Percentiles rank a stretch among this genome's conserved stretches.
phyloP scores from a whole-genome alignment of 805 yeast species.

The Candida sphagnicola region DNA sequence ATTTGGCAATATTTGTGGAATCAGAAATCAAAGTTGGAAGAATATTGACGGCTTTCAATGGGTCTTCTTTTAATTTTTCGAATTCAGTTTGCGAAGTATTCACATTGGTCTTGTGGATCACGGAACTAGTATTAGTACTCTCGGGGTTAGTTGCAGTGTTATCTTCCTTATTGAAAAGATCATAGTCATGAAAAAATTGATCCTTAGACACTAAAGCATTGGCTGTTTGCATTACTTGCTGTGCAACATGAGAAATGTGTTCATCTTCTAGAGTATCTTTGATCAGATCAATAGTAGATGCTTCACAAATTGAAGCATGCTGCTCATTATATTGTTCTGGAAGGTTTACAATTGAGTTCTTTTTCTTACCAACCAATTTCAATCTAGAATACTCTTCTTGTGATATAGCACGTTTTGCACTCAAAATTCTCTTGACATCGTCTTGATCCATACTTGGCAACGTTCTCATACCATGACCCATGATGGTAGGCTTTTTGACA shows the following conservation, averaged over 20 bases:
- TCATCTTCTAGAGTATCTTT: constrained; percentile 5
- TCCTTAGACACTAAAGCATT: constrained; percentile 25
- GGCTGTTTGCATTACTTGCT: constrained; percentile 27
- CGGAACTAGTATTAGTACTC: constrained; percentile 6
- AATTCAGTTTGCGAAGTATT: background rate
- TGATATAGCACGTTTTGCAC: constrained; percentile 32
- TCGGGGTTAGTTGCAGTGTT: constrained; percentile 5
- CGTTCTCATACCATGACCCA: constrained; percentile 44
- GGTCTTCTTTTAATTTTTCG: background rate
- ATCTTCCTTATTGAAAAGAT: constrained; percentile 9
- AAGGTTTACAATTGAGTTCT: constrained; percentile 23
- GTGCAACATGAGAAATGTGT: constrained; percentile 36
- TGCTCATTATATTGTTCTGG: constrained; percentile 26
- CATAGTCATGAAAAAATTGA: constrained; percentile 24
- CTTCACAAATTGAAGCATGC: constrained; percentile 30
- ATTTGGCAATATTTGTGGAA: background rate
- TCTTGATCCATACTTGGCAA: constrained; percentile 47
- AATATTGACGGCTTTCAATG: too few species aligned
- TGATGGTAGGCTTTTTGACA: constrained; percentile 31
- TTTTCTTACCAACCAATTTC: constrained; percentile 23
- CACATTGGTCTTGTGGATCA: constrained; percentile 10
- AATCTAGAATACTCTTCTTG: constrained; percentile 37
- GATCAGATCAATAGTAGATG: constrained; percentile 9
- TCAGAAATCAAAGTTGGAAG: too few species aligned
- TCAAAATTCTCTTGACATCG: constrained; percentile 39